Base-by-base conservation (phyloP, 2,329 filamentous ascomycete species). In the Trichothecium roseum region DNA sequence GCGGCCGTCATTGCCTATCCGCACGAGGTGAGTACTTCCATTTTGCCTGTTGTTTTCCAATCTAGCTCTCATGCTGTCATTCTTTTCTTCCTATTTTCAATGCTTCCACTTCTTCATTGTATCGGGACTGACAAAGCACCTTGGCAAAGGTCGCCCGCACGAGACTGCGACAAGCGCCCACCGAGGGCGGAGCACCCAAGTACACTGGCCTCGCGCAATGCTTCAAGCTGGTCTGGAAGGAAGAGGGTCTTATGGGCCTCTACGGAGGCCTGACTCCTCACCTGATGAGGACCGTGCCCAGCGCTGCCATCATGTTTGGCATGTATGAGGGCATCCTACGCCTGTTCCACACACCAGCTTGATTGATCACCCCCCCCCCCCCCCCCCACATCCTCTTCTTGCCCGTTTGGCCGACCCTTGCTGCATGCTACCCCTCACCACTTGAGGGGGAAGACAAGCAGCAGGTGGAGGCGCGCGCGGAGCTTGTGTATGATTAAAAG, bases 281-380 rank as follows among this genome's bases (percentile, higher is more conserved):
- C 55, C 75, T 96, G 50, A 74, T 95, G 59, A 74, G 88, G 42
- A 88, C 88, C 6, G 88, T 95, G 5, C 89, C 89, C 2, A 91
- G 84, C 47, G 87, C 89, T 7, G 87, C 84, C 46, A 94, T 96
- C 56, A 95, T 94, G 84, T 94, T 95, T 57, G 87, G 86, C 59
- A 91, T 91, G 67, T 94, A 77, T 50, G 72, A 77, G 51, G 69
- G 63, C 37, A 74, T 76, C 30, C 56, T 76, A 20, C 62, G 63
- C 5, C 46, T 71, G 5, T 64, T 69, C 40, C 49, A 63, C 39
- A 59, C 58, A 7, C 52, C 55, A 12, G 54, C 56, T 6, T 61
- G 50, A 46, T n/a, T n/a, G n/a, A n/a, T n/a, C n/a, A n/a, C n/a
- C n/a, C n/a, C n/a, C n/a, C n/a, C n/a, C n/a, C n/a, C n/a, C n/a